Evolutionary conservation across 805 yeast species (phyloP), one percentile per base, ranked within the genome.

Genomic region (Grigorovia yakushimaensis): DNA sequence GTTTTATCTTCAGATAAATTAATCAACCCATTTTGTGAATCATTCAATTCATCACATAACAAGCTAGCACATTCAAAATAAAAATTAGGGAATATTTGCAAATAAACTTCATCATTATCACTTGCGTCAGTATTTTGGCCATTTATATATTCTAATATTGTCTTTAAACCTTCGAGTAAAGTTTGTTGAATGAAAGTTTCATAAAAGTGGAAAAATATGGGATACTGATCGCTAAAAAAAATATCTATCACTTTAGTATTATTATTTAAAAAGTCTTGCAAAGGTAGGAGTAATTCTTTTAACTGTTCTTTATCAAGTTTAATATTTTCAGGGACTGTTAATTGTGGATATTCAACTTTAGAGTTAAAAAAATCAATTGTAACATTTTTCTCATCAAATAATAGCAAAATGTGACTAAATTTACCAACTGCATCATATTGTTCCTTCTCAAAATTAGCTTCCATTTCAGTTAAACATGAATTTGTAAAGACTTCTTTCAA

Each of bases 381-480:
- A 19, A 62, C 52, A 33, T 64, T 64, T 47, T 66, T 67, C 49
- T 72, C 70, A 46, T 66, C 65, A 37, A 67, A 42, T 66, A 66
- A 17, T 59, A 73, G 30, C 62, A 72, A 41, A 56, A 64, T 50
- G 41, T 54, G 24, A 50, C 62, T 46, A 60, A 61, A 62, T 37
- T 60, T 60, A 5, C 65, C 64, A 17, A 61, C 62, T 10, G 66
- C 62, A 5, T 59, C 64, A 35, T 63, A 76, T 38, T 80, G 77
- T 41, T 70, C 65, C 1, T 70, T 57, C 41, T 74, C 77, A 49
- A 74, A 73, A 51, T 74, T 81, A 27, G 72, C 63, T 45, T 84
- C 89, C 49, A 85, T 71, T 58, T 87, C 94, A 42, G 78, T 64
- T 15, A 86, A 60, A 7, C 84, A 72, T 0, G 93, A 85, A 58